These are phyloP conservation scores for Cryptosporidium ryanae DNA, from an alignment of 169 alveolate species.

Conservation along the genomic window DNA sequence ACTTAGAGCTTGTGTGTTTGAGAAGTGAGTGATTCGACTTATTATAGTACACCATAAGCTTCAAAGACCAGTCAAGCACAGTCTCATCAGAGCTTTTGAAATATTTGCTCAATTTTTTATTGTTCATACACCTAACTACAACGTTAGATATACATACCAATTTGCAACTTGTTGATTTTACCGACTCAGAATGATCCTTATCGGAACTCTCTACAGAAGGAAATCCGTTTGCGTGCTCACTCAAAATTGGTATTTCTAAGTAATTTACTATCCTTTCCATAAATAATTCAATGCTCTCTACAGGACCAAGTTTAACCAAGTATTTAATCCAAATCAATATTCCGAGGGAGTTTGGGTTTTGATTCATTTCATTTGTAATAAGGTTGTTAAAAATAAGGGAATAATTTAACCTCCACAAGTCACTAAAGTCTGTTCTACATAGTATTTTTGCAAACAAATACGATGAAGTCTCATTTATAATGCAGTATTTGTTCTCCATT, in stretches of 20 bases:
- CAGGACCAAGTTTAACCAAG: conserved; percentile 32
- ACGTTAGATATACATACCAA: conserved; percentile 37
- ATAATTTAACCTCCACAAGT: conserved; percentile 18
- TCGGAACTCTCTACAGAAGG: too few relatives aligned
- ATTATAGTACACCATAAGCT: conserved; percentile 2
- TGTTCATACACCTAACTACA: conserved; percentile 13
- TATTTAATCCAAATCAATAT: conserved; percentile 58
- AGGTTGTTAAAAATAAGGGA: not conserved
- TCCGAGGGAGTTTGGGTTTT: conserved; percentile 12
- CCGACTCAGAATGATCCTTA: not conserved
- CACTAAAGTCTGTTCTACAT: conserved; percentile 50
- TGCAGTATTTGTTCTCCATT: conserved; percentile 25
- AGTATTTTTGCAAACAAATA: conserved; percentile 41
- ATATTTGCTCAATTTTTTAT: not conserved
- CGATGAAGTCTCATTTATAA: conserved; percentile 46
- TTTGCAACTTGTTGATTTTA: conserved; percentile 31
- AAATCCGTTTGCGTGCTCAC: not conserved
- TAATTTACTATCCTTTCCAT: conserved; percentile 20
- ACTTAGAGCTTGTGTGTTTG: conserved; percentile 46
- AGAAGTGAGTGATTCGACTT: conserved; percentile 11
- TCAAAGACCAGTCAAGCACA: conserved; percentile 2
- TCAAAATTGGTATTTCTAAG: not conserved
- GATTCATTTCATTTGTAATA: conserved; percentile 13
- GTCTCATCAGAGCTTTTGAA: not conserved
- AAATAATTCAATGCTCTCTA: conserved; percentile 45